Evolutionary conservation across 2,329 filamentous ascomycete genomes (phyloP).

Genomic region (Colletotrichum sp.): DNA sequence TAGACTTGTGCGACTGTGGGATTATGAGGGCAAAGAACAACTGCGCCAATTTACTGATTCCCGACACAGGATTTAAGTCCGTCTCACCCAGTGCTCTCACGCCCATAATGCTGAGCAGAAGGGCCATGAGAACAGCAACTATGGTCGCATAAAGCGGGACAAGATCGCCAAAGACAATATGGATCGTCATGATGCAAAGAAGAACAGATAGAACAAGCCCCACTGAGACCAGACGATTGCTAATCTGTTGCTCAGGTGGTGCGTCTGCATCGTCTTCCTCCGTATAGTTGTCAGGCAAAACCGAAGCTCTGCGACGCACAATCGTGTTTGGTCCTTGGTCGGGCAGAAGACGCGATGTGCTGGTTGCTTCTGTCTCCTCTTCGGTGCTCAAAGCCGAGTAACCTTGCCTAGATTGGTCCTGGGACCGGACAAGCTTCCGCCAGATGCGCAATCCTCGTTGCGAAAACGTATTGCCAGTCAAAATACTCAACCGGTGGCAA

Average conservation of each 20-base stretch:
- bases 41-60: slow-evolving; percentile 96
- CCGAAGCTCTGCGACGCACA: not conserved
- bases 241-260: slow-evolving; percentile 81
- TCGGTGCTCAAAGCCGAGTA: slow-evolving; percentile 8
- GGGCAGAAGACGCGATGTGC: not conserved
- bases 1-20: slow-evolving; percentile 78
- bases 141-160: slow-evolving; percentile 80
- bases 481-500: not conserved
- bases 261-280: slow-evolving; percentile 80
- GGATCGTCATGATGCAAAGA: slow-evolving; percentile 82
- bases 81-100: slow-evolving; percentile 78
- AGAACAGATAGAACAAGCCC: slow-evolving; percentile 78
- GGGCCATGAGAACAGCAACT: slow-evolving; percentile 82
- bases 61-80: slow-evolving; percentile 93
- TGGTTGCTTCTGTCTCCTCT: not conserved
- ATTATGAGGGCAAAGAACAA: slow-evolving; percentile 93
- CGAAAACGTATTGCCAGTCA: not conserved
- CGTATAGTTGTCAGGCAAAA: not conserved
- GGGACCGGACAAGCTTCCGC: not conserved
- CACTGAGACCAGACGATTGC: slow-evolving; percentile 71
- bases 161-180: slow-evolving; percentile 80
- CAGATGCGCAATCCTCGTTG: not conserved
- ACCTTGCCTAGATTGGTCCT: not conserved
- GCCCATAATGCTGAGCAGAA: slow-evolving; percentile 78
- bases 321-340: not conserved